Evolutionary conservation across 2,329 filamentous ascomycete species (phyloP).

Genomic region (Diatrype stigma): DNA sequence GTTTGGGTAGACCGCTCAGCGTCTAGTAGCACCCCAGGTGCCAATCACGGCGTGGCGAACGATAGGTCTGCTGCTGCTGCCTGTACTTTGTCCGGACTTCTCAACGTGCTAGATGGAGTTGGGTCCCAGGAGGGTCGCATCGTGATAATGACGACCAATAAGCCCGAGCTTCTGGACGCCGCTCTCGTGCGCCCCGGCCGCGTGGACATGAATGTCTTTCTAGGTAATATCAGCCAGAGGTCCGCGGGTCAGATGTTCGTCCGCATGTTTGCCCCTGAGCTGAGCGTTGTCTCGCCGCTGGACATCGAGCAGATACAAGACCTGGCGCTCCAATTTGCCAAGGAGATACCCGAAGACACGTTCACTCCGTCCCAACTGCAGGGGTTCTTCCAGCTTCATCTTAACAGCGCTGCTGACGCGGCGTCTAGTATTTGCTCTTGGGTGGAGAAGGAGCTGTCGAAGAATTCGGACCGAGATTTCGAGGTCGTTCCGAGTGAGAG

Average conservation of each 20-base stretch:
- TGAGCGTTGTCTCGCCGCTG: conserved; percentile 1
- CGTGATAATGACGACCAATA: conserved; percentile 65
- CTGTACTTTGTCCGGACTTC: conserved; percentile 55
- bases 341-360: conserved; percentile 27
- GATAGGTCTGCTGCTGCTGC: conserved; percentile 39
- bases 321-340: conserved; percentile 26
- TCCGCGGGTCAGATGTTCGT: conserved; percentile 33
- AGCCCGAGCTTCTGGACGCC: conserved; percentile 53
- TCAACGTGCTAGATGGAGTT: conserved; percentile 63
- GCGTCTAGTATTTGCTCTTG: conserved; percentile 21
- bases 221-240: conserved; percentile 30
- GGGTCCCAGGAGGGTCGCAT: conserved; percentile 61
- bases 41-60: conserved; percentile 13
- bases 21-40: conserved; percentile 21
- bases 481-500: background rate
- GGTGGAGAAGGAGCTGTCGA: conserved; percentile 25
- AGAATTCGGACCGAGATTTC: background rate
- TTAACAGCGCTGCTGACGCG: conserved; percentile 27
- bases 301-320: conserved; percentile 9
- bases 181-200: conserved; percentile 58
- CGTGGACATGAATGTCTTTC: conserved; percentile 54
- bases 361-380: conserved; percentile 33
- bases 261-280: conserved; percentile 30
- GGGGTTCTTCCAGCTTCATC: conserved; percentile 31
- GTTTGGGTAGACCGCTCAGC: conserved; percentile 39